Conservation (phyloP, 1,139 yeast species). For the Suhomyces guaymorum region DNA sequence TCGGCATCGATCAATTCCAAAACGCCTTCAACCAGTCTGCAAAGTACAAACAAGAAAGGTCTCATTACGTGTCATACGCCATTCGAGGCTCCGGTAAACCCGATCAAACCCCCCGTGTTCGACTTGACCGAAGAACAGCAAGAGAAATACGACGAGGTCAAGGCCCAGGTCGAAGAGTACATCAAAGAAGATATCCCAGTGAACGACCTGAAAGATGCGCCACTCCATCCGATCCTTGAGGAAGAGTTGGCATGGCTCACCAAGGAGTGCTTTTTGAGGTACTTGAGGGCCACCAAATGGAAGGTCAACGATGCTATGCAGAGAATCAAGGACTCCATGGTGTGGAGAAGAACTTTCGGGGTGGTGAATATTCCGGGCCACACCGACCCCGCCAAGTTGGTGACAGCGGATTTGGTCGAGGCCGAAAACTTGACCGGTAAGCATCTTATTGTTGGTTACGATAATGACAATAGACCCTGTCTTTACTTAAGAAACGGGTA, state of each 20-base stretch:
- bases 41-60: constrained; percentile 10
- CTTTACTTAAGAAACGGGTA: constrained; percentile 87
- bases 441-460: constrained; percentile 84
- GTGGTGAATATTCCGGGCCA: constrained; percentile 57
- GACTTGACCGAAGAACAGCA: constrained; percentile 50
- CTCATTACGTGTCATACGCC: constrained; percentile 41
- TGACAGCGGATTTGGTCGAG: constrained; percentile 64
- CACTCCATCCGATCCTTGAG: constrained; percentile 37
- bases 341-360: constrained; percentile 94
- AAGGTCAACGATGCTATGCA: constrained; percentile 64
- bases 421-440: constrained; percentile 86
- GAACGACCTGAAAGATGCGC: constrained; percentile 33
- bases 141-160: constrained; percentile 57
- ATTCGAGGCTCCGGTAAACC: constrained; percentile 42
- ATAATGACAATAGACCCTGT: constrained; percentile 86
- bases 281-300: constrained; percentile 93
- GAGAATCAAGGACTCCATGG: constrained; percentile 71
- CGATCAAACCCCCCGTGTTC: constrained; percentile 32
- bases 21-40: constrained; percentile 11
- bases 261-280: constrained; percentile 82
- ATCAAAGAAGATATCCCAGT: constrained; percentile 23
- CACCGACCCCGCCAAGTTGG: constrained; percentile 40
- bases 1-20: constrained; percentile 10
- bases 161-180: constrained; percentile 55
- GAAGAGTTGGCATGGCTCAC: constrained; percentile 89